Percentiles rank a stretch among this genome's conserved stretches.
These are phyloP conservation scores for Chaetoscypha palmicola DNA, from an alignment of 2,329 filamentous ascomycete species.

Conservation along the genomic window DNA sequence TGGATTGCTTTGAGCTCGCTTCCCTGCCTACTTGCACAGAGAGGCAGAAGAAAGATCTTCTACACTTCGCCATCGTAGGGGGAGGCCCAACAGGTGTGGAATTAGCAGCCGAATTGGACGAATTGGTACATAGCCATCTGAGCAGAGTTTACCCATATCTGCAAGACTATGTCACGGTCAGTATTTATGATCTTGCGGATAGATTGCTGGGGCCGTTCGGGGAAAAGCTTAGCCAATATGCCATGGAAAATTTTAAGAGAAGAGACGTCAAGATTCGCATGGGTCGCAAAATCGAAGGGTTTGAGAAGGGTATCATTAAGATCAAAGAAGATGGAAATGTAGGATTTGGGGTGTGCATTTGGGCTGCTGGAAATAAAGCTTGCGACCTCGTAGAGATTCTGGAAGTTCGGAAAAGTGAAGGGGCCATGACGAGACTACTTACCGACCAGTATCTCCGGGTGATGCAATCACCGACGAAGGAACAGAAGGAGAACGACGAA, in stretches of 20 bases:
- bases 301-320: conserved; percentile 31
- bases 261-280: conserved; percentile 65
- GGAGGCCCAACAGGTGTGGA: conserved; percentile 65
- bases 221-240: conserved; percentile 59
- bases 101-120: conserved; percentile 66
- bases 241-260: conserved; percentile 55
- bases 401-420: conserved; percentile 28
- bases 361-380: conserved; percentile 64
- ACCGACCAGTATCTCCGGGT: conserved; percentile 57
- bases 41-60: conserved; percentile 48
- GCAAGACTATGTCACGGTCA: conserved; percentile 52
- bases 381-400: conserved; percentile 43
- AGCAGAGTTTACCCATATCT: conserved; percentile 55
- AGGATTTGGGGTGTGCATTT: conserved; percentile 56
- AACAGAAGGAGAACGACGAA: conserved; percentile 20
- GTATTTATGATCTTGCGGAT: conserved; percentile 66
- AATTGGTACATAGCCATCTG: conserved; percentile 62
- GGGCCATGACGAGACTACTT: conserved; percentile 49
- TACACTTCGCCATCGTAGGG: conserved; percentile 70
- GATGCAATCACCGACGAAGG: conserved; percentile 26
- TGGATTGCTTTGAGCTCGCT: conserved; percentile 62
- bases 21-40: conserved; percentile 51
- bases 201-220: conserved; percentile 73
- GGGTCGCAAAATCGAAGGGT: conserved; percentile 51
- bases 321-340: conserved; percentile 18